phyloP scores from a whole-genome alignment of 768 basidiomycete species.

The Butyriboletus loyo region DNA sequence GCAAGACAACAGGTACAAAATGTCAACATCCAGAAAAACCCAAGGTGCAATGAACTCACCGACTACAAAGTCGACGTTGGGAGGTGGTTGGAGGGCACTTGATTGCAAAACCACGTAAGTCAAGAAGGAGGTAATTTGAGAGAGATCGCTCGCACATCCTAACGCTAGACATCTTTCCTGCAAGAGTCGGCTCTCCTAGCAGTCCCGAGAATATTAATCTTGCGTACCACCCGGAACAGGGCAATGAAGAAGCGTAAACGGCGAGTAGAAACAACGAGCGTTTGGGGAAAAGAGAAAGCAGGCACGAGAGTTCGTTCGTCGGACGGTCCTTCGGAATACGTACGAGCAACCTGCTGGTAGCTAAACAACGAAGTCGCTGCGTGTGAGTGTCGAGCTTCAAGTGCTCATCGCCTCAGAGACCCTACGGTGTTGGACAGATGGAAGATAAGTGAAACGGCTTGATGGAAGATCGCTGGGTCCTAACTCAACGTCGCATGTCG shows the following conservation, averaged over 20 bases:
- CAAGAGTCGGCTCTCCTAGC: background rate
- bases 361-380: constrained; percentile 11
- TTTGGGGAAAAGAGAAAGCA: background rate
- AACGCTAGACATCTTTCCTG: constrained; percentile 39
- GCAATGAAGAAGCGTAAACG: background rate
- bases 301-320: constrained; percentile 1
- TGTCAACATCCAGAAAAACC: background rate
- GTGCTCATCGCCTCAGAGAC: constrained; percentile 17
- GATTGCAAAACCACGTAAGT: constrained; percentile 7
- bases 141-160: constrained; percentile 38
- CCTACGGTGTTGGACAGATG: background rate
- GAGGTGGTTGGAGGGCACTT: constrained; percentile 81
- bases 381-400: constrained; percentile 15
- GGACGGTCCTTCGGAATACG: constrained; percentile 5
- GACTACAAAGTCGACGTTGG: constrained; percentile 86
- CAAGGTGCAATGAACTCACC: constrained; percentile 42
- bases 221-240: constrained; percentile 1
- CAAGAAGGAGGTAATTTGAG: background rate
- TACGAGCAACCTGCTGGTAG: background rate
- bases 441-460: background rate
- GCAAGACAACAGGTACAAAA: background rate
- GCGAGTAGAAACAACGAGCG: constrained; percentile 1
- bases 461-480: background rate
- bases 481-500: background rate
- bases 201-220: background rate